These are phyloP conservation scores for Stenogyne calaminthoides DNA, from an alignment of 305 asterid species.

Conservation along the genomic window DNA sequence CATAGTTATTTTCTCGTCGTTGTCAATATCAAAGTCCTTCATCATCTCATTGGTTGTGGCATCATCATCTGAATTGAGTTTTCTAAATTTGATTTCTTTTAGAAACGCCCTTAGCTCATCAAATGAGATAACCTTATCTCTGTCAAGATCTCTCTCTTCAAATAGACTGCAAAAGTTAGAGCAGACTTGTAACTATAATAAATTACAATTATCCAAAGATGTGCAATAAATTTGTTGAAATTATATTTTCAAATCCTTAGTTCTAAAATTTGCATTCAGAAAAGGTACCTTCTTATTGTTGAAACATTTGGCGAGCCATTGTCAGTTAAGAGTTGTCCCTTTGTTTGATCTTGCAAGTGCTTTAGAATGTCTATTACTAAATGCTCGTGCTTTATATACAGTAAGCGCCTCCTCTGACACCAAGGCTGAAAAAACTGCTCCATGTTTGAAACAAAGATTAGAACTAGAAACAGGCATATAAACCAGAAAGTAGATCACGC, in stretches of 20 bases:
- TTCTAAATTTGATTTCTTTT: slow-evolving; percentile 42
- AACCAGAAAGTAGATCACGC: not conserved
- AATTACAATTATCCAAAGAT: not conserved
- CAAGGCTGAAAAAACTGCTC: slow-evolving; percentile 55
- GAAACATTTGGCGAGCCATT: slow-evolving; percentile 55
- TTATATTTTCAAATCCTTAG: not conserved
- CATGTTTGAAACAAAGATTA: not conserved
- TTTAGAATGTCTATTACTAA: slow-evolving; percentile 51
- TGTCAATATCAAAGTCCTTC: slow-evolving; percentile 51
- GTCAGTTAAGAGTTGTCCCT: slow-evolving; percentile 41
- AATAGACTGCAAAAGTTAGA: slow-evolving; percentile 36
- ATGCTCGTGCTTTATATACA: slow-evolving; percentile 58
- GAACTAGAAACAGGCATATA: not conserved
- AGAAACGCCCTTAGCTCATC: slow-evolving; percentile 52
- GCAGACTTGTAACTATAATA: not conserved
- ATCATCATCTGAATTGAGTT: slow-evolving; percentile 37
- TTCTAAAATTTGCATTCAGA: not conserved
- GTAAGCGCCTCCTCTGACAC: slow-evolving; percentile 49
- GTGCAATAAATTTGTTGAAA: not conserved
- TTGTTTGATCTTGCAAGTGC: slow-evolving; percentile 50
- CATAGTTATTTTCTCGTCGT: slow-evolving; percentile 50
- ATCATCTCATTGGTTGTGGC: slow-evolving; percentile 41
- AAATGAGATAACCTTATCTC: slow-evolving; percentile 49
- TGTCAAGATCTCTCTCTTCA: slow-evolving; percentile 49
- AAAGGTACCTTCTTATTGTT: slow-evolving; percentile 46